Percentiles rank a stretch among this genome's conserved stretches.
These are phyloP conservation scores for Tephrocybe sp. DNA, from an alignment of 768 basidiomycete genomes.

Conservation along the genomic window DNA sequence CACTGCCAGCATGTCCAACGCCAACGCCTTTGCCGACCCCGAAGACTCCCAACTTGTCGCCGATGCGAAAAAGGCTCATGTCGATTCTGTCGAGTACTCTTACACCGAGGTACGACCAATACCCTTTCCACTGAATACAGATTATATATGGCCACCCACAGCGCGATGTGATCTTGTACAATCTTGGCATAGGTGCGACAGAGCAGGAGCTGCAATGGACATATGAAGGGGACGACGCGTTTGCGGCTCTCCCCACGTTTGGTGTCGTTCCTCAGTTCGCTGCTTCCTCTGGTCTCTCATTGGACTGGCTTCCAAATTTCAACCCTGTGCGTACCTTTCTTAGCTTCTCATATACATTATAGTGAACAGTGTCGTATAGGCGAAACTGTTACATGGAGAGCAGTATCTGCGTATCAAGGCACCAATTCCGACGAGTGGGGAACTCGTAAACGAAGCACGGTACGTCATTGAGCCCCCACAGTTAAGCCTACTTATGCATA, in stretches of 20 bases:
- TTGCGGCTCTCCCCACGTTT: conserved; percentile 88
- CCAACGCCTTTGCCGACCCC: conserved; percentile 62
- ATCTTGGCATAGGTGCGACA: conserved; percentile 91
- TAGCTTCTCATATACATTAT: too few species aligned
- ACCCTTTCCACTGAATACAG: background rate
- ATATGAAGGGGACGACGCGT: conserved; percentile 87
- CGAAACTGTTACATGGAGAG: conserved; percentile 97
- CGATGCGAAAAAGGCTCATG: conserved; percentile 69
- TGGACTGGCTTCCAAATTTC: conserved; percentile 94
- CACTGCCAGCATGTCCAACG: conserved; percentile 30
- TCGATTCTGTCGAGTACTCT: conserved; percentile 58
- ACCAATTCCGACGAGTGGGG: conserved; percentile 83
- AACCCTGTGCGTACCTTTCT: conserved; percentile 68
- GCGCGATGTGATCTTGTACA: conserved; percentile 92
- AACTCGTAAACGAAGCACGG: conserved; percentile 75
- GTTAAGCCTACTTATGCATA: background rate
- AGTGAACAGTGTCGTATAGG: too few species aligned
- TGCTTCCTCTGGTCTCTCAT: conserved; percentile 61
- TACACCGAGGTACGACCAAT: conserved; percentile 63
- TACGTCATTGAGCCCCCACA: conserved; percentile 28
- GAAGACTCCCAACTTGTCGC: conserved; percentile 84
- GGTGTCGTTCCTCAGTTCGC: conserved; percentile 92
- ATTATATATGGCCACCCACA: conserved; percentile 14
- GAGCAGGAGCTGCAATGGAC: conserved; percentile 91
- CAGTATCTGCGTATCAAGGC: conserved; percentile 89